Evolutionary conservation across 202 grass and related monocot genomes (phyloP).

Genomic region (Schoenoplectus triqueter): DNA sequence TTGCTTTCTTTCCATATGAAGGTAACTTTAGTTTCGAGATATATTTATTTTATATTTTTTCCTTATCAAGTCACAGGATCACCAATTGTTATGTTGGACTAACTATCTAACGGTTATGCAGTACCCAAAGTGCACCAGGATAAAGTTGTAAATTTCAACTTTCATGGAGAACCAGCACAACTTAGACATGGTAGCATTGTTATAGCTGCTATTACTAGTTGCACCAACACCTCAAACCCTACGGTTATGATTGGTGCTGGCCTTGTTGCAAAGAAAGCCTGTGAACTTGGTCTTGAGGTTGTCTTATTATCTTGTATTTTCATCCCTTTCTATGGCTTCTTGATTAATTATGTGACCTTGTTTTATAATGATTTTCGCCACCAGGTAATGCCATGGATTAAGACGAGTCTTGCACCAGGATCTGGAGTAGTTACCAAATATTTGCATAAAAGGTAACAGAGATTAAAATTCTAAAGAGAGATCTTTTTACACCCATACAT

Average conservation of each 20-base stretch:
- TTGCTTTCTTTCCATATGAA: background rate
- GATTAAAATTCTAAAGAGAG: slow-evolving; percentile 31
- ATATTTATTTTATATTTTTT: background rate
- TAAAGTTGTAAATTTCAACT: background rate
- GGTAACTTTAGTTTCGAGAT: background rate
- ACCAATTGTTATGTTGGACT: background rate
- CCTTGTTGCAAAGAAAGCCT: slow-evolving; percentile 1
- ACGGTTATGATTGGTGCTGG: background rate
- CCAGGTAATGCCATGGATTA: slow-evolving; percentile 72
- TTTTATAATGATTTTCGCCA: background rate
- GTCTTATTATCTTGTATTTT: background rate
- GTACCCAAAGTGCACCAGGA: background rate
- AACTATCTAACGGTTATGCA: background rate
- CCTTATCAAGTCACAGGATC: background rate
- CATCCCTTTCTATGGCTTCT: background rate
- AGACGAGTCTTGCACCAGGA: slow-evolving; percentile 50
- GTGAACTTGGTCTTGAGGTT: slow-evolving; percentile 5
- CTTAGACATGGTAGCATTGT: background rate
- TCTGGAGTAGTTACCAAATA: slow-evolving; percentile 52
- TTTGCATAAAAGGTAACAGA: slow-evolving; percentile 48
- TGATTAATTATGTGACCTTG: background rate
- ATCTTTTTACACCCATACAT: background rate
- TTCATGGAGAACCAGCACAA: background rate
- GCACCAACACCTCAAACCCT: slow-evolving; percentile 12
- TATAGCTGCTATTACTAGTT: background rate